A percentile compares a stretch with the other conserved stretches of the same genome.
Evolutionary conservation across 148 eudicot genomes (phyloP).

Genomic region (Silene latifolia): DNA sequence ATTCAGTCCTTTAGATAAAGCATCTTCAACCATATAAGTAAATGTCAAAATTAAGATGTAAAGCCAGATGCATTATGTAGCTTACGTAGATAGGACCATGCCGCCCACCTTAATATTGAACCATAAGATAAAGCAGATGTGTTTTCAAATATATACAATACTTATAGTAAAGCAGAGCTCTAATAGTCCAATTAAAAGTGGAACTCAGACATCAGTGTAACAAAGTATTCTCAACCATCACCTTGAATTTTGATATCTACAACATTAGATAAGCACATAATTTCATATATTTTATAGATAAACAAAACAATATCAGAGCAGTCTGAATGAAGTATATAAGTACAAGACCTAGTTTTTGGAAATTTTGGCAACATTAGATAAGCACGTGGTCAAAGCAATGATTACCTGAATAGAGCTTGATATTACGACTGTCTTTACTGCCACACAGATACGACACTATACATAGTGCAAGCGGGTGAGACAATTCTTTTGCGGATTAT

Average conservation of each 20-base stretch:
- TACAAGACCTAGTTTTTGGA: too few relatives aligned
- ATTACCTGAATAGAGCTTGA: neutral
- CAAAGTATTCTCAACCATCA: neutral
- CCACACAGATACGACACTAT: slow-evolving; percentile 50
- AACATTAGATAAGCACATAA: neutral
- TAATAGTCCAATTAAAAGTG: neutral
- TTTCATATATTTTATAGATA: neutral
- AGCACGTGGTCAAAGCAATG: neutral
- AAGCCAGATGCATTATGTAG: neutral
- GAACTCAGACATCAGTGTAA: neutral
- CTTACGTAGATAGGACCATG: neutral
- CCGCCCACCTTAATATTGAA: neutral
- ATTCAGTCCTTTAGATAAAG: neutral
- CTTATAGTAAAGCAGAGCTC: neutral
- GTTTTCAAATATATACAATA: neutral
- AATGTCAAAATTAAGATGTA: neutral
- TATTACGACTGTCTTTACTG: neutral
- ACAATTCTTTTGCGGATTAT: slow-evolving; percentile 71
- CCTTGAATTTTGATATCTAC: neutral
- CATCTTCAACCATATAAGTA: neutral
- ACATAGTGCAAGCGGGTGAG: slow-evolving; percentile 47
- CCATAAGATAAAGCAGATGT: neutral
- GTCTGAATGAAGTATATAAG: neutral
- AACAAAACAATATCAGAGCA: neutral
- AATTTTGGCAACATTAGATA: too few relatives aligned